Conservation (phyloP, 148 eudicot species). For the Arctostaphylos glauca region DNA sequence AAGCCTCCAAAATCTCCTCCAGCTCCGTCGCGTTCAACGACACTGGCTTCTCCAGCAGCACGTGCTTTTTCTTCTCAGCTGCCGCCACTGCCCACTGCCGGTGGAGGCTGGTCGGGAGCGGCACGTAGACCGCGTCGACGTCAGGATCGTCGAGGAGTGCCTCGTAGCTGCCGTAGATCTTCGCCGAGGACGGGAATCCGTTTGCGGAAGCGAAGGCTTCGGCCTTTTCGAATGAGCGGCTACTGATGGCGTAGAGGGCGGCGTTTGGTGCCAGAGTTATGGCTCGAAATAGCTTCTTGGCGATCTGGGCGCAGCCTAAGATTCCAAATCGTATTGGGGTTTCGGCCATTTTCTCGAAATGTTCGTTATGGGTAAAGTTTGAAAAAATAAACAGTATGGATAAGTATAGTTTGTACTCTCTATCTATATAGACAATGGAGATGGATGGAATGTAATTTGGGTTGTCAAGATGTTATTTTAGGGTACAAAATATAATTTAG, state of each 20-base stretch:
- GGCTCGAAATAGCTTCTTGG: constrained; percentile 3
- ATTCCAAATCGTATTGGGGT: constrained; percentile 2
- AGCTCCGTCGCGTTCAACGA: not conserved
- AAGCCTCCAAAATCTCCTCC: not conserved
- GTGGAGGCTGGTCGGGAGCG: constrained; percentile 17
- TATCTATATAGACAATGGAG: no score
- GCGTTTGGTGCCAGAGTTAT: constrained; percentile 10
- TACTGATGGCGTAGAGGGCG: constrained; percentile 9
- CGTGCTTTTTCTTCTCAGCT: constrained; percentile 14
- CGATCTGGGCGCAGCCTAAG: constrained; percentile 12
- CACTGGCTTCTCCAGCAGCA: constrained; percentile 16
- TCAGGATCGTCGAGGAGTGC: constrained; percentile 6
- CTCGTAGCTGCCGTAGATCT: constrained; percentile 13
- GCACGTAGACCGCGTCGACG: constrained; percentile 11
- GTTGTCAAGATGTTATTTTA: no score
- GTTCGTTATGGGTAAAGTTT: no score
- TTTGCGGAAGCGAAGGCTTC: not conserved
- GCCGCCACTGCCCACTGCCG: not conserved
- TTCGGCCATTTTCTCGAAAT: not conserved
- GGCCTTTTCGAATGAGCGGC: constrained; percentile 14
- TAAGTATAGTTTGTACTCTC: no score
- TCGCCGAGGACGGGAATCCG: constrained; percentile 7
- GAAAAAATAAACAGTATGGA: no score
- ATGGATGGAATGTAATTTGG: no score
- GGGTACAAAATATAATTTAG: no score